Conservation (phyloP, 2,329 filamentous ascomycete genomes). For the Clathrospora elynae region DNA sequence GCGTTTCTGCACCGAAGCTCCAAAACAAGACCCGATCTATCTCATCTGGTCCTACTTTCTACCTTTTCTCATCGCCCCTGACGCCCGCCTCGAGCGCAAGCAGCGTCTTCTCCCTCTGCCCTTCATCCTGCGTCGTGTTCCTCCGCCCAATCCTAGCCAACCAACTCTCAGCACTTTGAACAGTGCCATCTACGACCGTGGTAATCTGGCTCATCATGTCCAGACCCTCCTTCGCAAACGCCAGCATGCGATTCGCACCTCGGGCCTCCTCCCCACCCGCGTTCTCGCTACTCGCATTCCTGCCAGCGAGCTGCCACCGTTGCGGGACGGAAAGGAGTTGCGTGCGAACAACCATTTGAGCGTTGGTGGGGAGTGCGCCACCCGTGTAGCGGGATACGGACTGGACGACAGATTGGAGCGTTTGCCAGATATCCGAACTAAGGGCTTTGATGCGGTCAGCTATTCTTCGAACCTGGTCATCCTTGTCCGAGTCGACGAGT, state of each 20-base stretch:
- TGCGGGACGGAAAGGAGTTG: constrained; percentile 85
- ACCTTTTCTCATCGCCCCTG: constrained; percentile 12
- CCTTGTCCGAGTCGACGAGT: constrained; percentile 30
- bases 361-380: constrained; percentile 89
- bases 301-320: constrained; percentile 75
- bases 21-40: too few species aligned
- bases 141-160: constrained; percentile 71
- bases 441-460: constrained; percentile 75
- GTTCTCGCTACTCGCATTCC: constrained; percentile 41
- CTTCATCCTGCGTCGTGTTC: constrained; percentile 2
- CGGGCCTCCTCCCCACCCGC: constrained; percentile 52
- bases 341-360: constrained; percentile 77
- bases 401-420: constrained; percentile 77
- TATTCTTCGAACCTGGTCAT: constrained; percentile 62
- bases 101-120: constrained; percentile 21
- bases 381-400: constrained; percentile 89
- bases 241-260: constrained; percentile 75
- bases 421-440: constrained; percentile 55
- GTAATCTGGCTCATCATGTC: constrained; percentile 95
- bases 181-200: constrained; percentile 83
- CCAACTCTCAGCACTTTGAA: constrained; percentile 90
- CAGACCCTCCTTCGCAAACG: constrained; percentile 85
- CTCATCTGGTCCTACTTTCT: not conserved
- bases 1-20: too few species aligned
- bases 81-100: constrained; percentile 13